Base-by-base conservation (phyloP, 148 eudicot genomes). In the Spergularia marina region DNA sequence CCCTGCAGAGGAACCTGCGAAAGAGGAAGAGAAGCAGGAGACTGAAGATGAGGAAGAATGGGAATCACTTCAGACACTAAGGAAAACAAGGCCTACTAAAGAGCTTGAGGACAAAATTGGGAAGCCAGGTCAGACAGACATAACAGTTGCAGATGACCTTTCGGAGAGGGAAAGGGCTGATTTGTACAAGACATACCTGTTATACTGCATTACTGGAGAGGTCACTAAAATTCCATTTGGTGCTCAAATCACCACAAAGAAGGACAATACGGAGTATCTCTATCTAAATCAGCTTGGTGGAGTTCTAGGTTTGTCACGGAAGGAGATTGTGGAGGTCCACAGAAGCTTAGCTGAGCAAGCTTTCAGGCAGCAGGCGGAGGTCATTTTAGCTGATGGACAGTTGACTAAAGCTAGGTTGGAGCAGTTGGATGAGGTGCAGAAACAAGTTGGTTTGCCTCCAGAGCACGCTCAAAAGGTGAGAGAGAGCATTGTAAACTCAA, bases 321-420 rank as follows among this genome's bases (percentile, higher is more conserved):
- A 82, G 73, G 92, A 87, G 87, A 90, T 87, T 58, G 91, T 92
- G 73, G 89, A 86, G 20, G 89, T 91, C 12, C 97, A 92, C 68
- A 85, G 87, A 81, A 62, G 90, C 82, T 76, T 90, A 64, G 99
- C 99, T 17, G 99, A 95, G 79, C 86, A 89, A 74, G 88, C 92
- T 66, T 95, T 92, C 79, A 87, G 82, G 81, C 82, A 88, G 75
- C 82, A 92, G 74, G 99, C 99, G 25, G 99, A 92, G 91, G 96
- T 86, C 70, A 88, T 95, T 77, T 83, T 95, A 80, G 97, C 96
- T 6, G 97, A 95, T 76, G 97, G 97, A 21, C 92, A 88, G 67
- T 70, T 95, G 82, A 90, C 96, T n/a, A 85, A 92, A 79, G 87
- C 82, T 51, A 85, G 84, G 80, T 77, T 95, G 71, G 91, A 86